phyloP scores from a whole-genome alignment of 2,329 filamentous ascomycete species.

The Fusarium succisae region DNA sequence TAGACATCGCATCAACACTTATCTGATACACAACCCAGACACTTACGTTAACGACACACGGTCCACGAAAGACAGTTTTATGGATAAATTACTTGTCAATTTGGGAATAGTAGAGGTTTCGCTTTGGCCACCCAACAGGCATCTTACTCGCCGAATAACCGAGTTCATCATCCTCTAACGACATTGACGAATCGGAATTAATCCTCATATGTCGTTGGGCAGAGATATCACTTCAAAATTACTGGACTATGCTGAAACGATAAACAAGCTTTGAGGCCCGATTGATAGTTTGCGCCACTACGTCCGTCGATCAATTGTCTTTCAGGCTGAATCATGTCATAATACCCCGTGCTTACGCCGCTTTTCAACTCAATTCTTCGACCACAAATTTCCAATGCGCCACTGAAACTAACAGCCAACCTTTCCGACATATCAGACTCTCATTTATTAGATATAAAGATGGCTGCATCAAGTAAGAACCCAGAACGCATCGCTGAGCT shows the following conservation, averaged over 20 bases:
- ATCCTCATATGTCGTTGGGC: neutral
- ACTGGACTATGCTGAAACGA: neutral
- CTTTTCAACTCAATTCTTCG: neutral
- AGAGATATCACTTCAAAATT: neutral
- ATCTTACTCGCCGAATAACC: neutral
- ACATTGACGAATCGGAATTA: neutral
- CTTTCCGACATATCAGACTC: neutral
- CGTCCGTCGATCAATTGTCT: neutral
- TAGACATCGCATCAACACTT: neutral
- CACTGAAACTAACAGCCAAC: neutral
- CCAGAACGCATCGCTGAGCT: slow-evolving; percentile 2
- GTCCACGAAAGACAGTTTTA: fast-evolving
- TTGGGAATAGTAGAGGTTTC: neutral
- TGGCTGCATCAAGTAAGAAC: slow-evolving; percentile 4
- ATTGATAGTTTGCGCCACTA: neutral
- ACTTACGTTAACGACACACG: fast-evolving
- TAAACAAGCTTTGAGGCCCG: neutral
- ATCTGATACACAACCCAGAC: neutral
- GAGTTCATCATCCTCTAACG: too few relatives aligned
- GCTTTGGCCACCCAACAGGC: too few relatives aligned
- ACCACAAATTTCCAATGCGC: neutral
- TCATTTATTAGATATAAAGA: neutral
- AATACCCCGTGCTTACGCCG: neutral
- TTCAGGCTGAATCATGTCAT: neutral
- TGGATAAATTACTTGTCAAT: neutral